phyloP scores from a whole-genome alignment of 306 rosid species.

The Adenanthera pavonina region DNA sequence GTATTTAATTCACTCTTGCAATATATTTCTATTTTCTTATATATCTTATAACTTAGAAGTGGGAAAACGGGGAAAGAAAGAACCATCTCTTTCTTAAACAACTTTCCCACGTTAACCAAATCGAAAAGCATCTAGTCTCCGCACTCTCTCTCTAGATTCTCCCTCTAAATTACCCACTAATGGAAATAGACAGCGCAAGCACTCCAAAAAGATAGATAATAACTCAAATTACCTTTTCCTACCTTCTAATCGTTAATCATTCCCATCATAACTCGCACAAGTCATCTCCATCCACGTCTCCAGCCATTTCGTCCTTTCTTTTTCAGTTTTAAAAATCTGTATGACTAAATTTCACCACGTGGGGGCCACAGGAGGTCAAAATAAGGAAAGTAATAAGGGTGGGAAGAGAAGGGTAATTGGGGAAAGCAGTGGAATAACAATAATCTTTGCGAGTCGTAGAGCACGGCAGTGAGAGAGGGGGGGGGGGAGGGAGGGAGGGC shows the following conservation, averaged over 20 bases:
- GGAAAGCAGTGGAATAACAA: slow-evolving; percentile 29
- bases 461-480: not conserved
- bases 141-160: slow-evolving; percentile 30
- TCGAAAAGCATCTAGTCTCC: slow-evolving; percentile 67
- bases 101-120: slow-evolving; percentile 98
- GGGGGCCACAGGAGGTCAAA: slow-evolving; percentile 28
- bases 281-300: slow-evolving; percentile 34
- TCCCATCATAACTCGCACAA: slow-evolving; percentile 39
- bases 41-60: slow-evolving; percentile 26
- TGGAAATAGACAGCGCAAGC: slow-evolving; percentile 71
- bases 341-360: slow-evolving; percentile 52
- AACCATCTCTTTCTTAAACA: slow-evolving; percentile 75
- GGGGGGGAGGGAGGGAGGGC: not conserved
- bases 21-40: slow-evolving; percentile 9
- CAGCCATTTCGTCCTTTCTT: not conserved
- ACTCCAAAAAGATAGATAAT: slow-evolving; percentile 52
- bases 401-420: slow-evolving; percentile 31
- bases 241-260: slow-evolving; percentile 46
- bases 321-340: not conserved
- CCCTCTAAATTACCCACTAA: slow-evolving; percentile 52
- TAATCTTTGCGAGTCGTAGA: not conserved
- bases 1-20: slow-evolving; percentile 17
- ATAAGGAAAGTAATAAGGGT: slow-evolving; percentile 39
- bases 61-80: slow-evolving; percentile 45
- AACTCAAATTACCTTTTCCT: slow-evolving; percentile 55